Evolutionary conservation across 148 eudicot species (phyloP).

Genomic region (Rhododendron vialii): DNA sequence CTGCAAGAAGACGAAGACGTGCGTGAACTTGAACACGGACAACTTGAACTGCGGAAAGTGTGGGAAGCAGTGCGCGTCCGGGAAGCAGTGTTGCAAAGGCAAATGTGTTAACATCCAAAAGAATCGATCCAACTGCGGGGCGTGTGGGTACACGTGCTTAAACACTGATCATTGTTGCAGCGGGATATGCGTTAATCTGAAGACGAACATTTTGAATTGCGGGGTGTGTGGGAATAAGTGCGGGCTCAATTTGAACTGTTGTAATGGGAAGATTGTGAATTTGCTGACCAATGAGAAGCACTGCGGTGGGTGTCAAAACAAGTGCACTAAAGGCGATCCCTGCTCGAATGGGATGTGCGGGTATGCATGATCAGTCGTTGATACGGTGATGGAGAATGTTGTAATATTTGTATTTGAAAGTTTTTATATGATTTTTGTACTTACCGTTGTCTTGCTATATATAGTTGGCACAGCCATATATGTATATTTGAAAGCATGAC

Average conservation of each 20-base stretch:
- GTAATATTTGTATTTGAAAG: neutral
- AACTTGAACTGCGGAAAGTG: conserved; percentile 3
- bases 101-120: neutral
- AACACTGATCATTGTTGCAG: neutral
- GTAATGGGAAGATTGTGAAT: neutral
- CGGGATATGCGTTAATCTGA: conserved; percentile 4
- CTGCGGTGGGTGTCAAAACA: conserved; percentile 3
- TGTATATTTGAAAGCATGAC: neutral
- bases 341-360: neutral
- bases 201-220: conserved; percentile 4
- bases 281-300: neutral
- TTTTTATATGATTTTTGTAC: neutral
- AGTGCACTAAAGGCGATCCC: neutral
- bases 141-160: neutral
- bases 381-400: neutral
- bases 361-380: neutral
- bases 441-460: neutral
- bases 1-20: neutral
- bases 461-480: neutral
- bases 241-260: neutral
- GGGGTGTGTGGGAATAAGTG: conserved; percentile 3
- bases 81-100: neutral
- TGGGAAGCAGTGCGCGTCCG: neutral
- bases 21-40: conserved; percentile 5
- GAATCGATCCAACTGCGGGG: neutral